Evolutionary conservation across 2,329 filamentous ascomycete species (phyloP).

Genomic region (Massarina eburnea): DNA sequence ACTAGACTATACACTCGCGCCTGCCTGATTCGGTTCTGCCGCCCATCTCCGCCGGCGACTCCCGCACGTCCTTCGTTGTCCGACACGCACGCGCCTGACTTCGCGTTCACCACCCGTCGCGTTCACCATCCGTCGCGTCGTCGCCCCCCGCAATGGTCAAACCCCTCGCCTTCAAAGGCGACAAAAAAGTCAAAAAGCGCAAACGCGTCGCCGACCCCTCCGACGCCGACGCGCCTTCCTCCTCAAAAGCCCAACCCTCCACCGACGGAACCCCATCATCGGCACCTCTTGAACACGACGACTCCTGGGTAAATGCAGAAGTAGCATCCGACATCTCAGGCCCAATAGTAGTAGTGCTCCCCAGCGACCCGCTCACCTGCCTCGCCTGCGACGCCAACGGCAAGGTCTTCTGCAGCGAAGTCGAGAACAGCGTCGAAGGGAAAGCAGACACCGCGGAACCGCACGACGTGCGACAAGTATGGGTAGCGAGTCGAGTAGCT

Average conservation of each 20-base stretch:
- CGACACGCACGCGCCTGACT: too few relatives aligned
- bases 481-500: conserved; percentile 81
- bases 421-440: conserved; percentile 87
- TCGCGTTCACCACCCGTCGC: conserved; percentile 1
- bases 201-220: conserved; percentile 67
- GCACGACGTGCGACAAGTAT: conserved; percentile 93
- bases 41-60: conserved; percentile 24
- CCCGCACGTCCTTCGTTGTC: too few relatives aligned
- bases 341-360: conserved; percentile 79
- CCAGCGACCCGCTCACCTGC: conserved; percentile 71
- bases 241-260: conserved; percentile 37
- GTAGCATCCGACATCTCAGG: conserved; percentile 72
- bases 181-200: conserved; percentile 91
- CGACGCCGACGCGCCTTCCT: conserved; percentile 36
- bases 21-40: conserved; percentile 31
- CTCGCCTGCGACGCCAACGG: conserved; percentile 85
- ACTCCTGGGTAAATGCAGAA: conserved; percentile 91
- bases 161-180: conserved; percentile 91
- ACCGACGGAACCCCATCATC: conserved; percentile 39
- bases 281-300: conserved; percentile 63
- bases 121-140: conserved; percentile 5
- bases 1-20: conserved; percentile 20
- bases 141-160: conserved; percentile 68
- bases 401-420: conserved; percentile 75
- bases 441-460: conserved; percentile 86